Evolutionary conservation across 768 basidiomycete genomes (phyloP), one percentile per base, ranked within the genome.

Genomic region (Xanthoconium stramineum): DNA sequence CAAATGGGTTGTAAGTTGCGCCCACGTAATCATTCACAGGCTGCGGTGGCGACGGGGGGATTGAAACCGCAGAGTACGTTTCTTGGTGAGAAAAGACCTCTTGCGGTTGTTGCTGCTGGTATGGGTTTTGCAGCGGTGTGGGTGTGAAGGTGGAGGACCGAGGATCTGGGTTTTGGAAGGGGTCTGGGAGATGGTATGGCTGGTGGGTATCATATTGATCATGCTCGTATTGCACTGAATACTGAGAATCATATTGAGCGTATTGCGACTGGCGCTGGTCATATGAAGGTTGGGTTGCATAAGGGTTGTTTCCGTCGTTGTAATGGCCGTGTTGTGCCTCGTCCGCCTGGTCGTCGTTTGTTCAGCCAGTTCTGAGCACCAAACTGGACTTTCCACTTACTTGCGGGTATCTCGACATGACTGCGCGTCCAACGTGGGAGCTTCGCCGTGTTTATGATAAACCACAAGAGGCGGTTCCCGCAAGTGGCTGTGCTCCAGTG

Each of bases 291-390:
- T 69, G 62, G 29, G 71, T 57, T 49, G 72, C 63, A 59, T 86
- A 83, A 9, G 81, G 78, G 57, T 73, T 75, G 68, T 84, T 84
- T 0, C 85, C 84, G 56, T 89, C 86, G 64, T 87, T 86, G 70
- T 88, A 86, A 53, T 79, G 80, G 30, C 80, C 71, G 17, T 73
- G 78, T 60, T 86, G 85, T 14, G 76, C 82, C 69, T 88, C 84
- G 68, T 89, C 84, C 5, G 83, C 79, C 83, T 88, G 52, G 37
- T 36, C n/a, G 20, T 50, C 28, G 57, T 33, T 38, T 15, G 37
- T 58, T 61, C 52, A 53, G 19, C 17, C 17, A 37, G 40, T 42
- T 45, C 15, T 20, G 20, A 4, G 36, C 5, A n/a, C 24, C 3
- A 49, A 47, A 6, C 12, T n/a, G 17, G 7, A 32, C 11, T 14